phyloP scores from a whole-genome alignment of 306 rosid species.

The Rosa multiflora region DNA sequence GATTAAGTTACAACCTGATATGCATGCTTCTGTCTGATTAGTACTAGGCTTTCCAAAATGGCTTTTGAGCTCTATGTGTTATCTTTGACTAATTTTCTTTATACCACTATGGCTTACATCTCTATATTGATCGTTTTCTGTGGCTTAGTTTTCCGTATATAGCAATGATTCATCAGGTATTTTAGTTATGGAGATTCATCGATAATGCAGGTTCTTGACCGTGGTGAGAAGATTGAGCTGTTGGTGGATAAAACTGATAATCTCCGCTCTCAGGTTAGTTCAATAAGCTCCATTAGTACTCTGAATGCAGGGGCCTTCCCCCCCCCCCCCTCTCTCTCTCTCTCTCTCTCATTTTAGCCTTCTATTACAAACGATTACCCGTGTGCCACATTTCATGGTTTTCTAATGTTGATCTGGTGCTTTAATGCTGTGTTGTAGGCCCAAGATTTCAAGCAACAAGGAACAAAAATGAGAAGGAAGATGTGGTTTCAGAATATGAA shows the following conservation, averaged over 20 bases:
- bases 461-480: constrained; percentile 76
- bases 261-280: constrained; percentile 90
- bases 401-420: background rate
- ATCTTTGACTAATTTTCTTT: background rate
- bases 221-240: constrained; percentile 94
- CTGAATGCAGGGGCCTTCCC: background rate
- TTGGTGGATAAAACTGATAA: constrained; percentile 91
- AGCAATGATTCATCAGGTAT: background rate
- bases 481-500: constrained; percentile 97
- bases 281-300: background rate
- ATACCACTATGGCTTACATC: background rate
- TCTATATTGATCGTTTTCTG: background rate
- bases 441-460: constrained; percentile 72
- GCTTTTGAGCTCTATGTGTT: background rate
- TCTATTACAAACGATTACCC: too few relatives aligned
- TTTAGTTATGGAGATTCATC: constrained; percentile 1
- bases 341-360: too few relatives aligned
- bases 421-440: constrained; percentile 52
- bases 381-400: background rate
- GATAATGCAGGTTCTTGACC: constrained; percentile 80
- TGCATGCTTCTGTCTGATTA: constrained; percentile 5
- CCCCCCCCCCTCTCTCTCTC: background rate
- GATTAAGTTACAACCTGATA: background rate
- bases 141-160: background rate
- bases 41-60: background rate